phyloP scores from a whole-genome alignment of 208 protist genomes.

The Angomonas ambiguus region DNA sequence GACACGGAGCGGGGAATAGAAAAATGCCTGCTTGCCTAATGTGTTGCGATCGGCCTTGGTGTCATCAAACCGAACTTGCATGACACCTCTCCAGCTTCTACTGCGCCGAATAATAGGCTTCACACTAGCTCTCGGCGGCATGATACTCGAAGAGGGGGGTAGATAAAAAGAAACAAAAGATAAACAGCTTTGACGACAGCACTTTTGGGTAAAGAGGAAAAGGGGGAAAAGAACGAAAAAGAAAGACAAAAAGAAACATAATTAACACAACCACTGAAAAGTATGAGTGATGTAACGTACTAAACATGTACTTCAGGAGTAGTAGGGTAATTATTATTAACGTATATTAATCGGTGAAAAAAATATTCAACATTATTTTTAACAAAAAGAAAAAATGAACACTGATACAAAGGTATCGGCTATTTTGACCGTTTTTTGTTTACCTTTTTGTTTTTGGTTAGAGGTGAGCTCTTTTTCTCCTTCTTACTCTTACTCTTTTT shows the following conservation, averaged over 20 bases:
- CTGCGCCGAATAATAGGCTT: constrained; percentile 74
- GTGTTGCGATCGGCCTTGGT: constrained; percentile 61
- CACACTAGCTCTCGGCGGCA: not conserved
- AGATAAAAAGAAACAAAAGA: constrained; percentile 7
- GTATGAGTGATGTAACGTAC: too few species aligned
- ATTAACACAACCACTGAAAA: not conserved
- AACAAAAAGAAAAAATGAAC: not conserved
- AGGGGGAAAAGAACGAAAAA: not conserved
- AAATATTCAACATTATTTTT: not conserved
- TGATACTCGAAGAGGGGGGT: too few species aligned
- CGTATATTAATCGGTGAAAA: not conserved
- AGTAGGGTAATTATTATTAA: too few species aligned
- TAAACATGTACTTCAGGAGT: too few species aligned
- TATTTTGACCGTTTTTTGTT: constrained; percentile 23
- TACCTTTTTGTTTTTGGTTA: constrained; percentile 7
- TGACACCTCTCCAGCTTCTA: constrained; percentile 86
- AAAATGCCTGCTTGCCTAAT: constrained; percentile 48
- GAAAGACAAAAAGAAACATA: not conserved
- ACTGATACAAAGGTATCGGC: not conserved
- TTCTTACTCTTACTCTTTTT: constrained; percentile 7
- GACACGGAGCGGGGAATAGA: constrained; percentile 73
- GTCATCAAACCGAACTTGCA: constrained; percentile 87
- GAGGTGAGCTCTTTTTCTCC: not conserved
- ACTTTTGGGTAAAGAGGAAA: not conserved
- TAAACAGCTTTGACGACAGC: too few species aligned